Conservation (phyloP, 2,329 filamentous ascomycete species). For the Alternaria brassicicola region DNA sequence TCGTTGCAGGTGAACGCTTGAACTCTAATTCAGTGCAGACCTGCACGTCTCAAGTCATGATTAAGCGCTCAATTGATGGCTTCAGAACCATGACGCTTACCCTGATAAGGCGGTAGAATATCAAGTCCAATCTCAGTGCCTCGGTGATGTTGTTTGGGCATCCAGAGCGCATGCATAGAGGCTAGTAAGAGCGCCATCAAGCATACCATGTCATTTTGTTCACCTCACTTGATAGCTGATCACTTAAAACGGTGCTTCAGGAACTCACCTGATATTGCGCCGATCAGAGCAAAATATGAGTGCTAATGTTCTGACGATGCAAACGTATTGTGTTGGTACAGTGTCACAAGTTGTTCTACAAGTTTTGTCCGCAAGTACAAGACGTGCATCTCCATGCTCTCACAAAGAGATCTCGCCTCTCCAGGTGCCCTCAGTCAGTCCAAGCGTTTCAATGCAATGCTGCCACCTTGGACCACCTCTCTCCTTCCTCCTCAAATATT, state of each 20-base stretch:
- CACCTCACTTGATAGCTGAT: not conserved
- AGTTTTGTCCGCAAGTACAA: not conserved
- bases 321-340: not conserved
- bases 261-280: not conserved
- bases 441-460: slow-evolving; percentile 81
- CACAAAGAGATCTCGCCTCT: slow-evolving; percentile 84
- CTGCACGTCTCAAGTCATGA: slow-evolving; percentile 55
- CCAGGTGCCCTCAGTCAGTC: slow-evolving; percentile 86
- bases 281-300: not conserved
- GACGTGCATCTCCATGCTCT: not conserved
- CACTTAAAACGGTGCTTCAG: not conserved
- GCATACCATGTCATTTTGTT: too few relatives aligned
- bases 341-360: not conserved
- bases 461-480: slow-evolving; percentile 89
- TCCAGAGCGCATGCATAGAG: slow-evolving; percentile 2
- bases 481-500: slow-evolving; percentile 87
- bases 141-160: slow-evolving; percentile 48
- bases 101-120: slow-evolving; percentile 46
- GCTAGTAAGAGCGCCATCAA: too few relatives aligned
- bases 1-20: slow-evolving; percentile 52
- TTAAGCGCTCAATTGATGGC: slow-evolving; percentile 56
- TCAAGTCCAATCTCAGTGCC: slow-evolving; percentile 51
- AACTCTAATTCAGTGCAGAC: slow-evolving; percentile 54
- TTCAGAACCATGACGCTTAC: slow-evolving; percentile 55
- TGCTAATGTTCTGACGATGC: not conserved